phyloP scores from a whole-genome alignment of 2,329 filamentous ascomycete genomes.

The Ceratocystis cubensis region DNA sequence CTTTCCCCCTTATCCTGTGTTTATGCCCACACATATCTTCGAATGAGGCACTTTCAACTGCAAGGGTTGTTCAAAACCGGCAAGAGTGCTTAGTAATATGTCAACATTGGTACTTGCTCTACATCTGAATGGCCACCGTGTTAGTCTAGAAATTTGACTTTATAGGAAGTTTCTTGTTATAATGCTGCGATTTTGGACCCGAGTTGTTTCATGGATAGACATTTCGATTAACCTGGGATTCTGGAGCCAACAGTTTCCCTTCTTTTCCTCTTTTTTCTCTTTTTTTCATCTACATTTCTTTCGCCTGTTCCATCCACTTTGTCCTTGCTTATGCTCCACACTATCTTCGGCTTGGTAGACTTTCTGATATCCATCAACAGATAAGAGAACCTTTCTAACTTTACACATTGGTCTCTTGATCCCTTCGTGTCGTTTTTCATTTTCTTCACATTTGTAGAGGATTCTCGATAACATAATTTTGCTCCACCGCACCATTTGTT shows the following conservation, averaged over 20 bases:
- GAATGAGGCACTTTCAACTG: not conserved
- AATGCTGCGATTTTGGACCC: not conserved
- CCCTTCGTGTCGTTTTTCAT: not conserved
- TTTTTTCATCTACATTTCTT: not conserved
- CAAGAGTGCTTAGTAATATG: not conserved
- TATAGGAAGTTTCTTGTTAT: not conserved
- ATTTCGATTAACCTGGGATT: not conserved
- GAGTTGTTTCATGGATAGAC: not conserved
- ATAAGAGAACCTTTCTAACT: not conserved
- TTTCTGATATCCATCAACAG: not conserved
- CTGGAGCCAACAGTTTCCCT: too few species aligned
- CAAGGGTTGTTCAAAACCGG: not conserved
- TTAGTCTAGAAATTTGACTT: not conserved
- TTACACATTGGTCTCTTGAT: not conserved
- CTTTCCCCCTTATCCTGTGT: not conserved
- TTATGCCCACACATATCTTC: not conserved
- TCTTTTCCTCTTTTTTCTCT: too few species aligned
- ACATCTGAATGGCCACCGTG: slow-evolving; percentile 4
- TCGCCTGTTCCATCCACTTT: not conserved
- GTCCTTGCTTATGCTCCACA: not conserved
- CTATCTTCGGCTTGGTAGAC: not conserved
- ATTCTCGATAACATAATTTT: too few species aligned
- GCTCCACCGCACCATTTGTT: not conserved
- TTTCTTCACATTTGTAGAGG: not conserved
- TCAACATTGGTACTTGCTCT: not conserved